Conservation (phyloP, 345 rosid genomes). For the Balakata baccata region DNA sequence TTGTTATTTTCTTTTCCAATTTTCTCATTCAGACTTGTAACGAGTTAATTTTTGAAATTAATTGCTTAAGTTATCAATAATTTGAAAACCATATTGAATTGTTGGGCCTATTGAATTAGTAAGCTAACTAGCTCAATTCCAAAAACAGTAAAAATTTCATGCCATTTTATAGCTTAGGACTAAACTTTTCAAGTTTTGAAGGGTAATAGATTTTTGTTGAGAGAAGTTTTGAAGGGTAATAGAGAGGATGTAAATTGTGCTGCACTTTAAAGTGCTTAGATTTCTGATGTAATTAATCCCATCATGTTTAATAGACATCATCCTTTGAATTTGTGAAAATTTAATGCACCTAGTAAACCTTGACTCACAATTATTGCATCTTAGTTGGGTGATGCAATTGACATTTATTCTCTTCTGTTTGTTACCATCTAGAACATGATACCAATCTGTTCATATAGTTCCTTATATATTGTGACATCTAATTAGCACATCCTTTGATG, state of each 20-base stretch:
- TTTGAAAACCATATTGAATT: not conserved
- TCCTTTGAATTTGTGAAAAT: not conserved
- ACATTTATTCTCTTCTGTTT: not conserved
- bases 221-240: not conserved
- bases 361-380: not conserved
- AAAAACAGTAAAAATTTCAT: not conserved
- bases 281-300: not conserved
- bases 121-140: not conserved
- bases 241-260: not conserved
- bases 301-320: not conserved
- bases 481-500: conserved; percentile 2
- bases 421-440: not conserved
- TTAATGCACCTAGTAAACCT: not conserved
- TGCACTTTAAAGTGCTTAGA: not conserved
- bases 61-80: not conserved
- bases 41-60: too few species aligned
- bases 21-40: not conserved
- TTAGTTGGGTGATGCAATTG: not conserved
- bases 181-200: not conserved
- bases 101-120: not conserved
- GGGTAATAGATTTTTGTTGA: not conserved
- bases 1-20: not conserved
- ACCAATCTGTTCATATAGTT: not conserved
- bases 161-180: not conserved
- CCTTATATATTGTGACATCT: not conserved